Evolutionary conservation across 2,329 filamentous ascomycete species (phyloP), one percentile per base, ranked within the genome.

Genomic region (Metarhizium anisopliae): DNA sequence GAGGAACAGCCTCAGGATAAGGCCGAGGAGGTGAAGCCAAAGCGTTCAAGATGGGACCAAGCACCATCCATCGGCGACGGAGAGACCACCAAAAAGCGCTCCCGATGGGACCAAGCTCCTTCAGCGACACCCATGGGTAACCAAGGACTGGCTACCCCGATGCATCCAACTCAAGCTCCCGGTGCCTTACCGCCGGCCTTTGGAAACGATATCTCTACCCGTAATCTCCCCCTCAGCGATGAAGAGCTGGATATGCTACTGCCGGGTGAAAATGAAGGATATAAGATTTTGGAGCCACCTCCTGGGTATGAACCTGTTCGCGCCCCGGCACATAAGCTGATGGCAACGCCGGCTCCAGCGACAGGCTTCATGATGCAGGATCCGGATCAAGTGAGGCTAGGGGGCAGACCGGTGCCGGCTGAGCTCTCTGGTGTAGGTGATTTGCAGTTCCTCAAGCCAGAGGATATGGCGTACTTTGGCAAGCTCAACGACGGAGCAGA

Each of bases 401-500:
- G 93, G 67, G 90, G 91, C 62, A 95, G 95, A 73, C 90, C 95
- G 63, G 83, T 97, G 65, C 90, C 93, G 8, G 95, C 90, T 4
- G 93, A 97, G 67, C 96, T 99, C 42, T 92, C 94, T 3, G 94
- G 94, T 43, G 91, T 99, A 52, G 92, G 92, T 43, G 94, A 99
- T 69, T 75, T 99, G 53, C 92, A 96, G 63, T 99, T 97, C 70
- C 96, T 99, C 81, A 99, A 99, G 74, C 84, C 91, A 1, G 94
- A 99, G 70, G 94, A 99, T 71, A 96, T 97, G 91, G 86, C 90
- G 43, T 99, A 99, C 74, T 99, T 99, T 66, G 92, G 93, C 57
- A 97, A 99, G 76, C 82, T 99, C 45, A 93, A 95, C 25, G 94
- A 99, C 67, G 91, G 90, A 42, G 88, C 87, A 30, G 91, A 97